Percentiles rank a stretch among this genome's conserved stretches.
Evolutionary conservation across 1,139 yeast species (phyloP).

Genomic region (Kodamaea arcana): DNA sequence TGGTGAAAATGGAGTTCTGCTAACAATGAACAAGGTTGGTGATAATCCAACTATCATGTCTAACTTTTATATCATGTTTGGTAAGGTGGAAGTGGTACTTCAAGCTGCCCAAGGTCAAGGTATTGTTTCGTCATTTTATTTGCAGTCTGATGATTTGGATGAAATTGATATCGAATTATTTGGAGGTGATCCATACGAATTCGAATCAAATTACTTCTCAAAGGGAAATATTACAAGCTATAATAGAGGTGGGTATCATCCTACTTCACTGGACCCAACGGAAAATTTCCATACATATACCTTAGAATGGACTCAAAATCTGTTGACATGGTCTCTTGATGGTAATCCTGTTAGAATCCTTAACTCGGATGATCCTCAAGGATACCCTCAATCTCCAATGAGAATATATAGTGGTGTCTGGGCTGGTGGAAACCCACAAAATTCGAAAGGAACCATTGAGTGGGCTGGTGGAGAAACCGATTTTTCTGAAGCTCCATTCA

Average conservation of each 20-base stretch:
- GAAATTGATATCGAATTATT: conserved; percentile 85
- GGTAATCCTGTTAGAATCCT: conserved; percentile 58
- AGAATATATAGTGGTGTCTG: conserved; percentile 62
- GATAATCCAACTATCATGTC: conserved; percentile 78
- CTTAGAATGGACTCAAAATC: conserved; percentile 71
- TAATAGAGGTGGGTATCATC: conserved; percentile 73
- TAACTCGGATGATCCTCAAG: conserved; percentile 48
- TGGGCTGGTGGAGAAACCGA: conserved; percentile 87
- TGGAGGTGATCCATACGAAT: conserved; percentile 68
- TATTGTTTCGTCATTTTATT: conserved; percentile 70
- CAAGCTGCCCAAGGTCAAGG: conserved; percentile 76
- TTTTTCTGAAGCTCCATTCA: conserved; percentile 60
- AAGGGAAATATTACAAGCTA: conserved; percentile 76
- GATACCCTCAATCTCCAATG: conserved; percentile 82
- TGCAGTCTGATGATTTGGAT: conserved; percentile 82
- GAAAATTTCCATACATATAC: conserved; percentile 67
- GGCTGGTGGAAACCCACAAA: conserved; percentile 78
- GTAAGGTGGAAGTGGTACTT: conserved; percentile 67
- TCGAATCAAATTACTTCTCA: conserved; percentile 78
- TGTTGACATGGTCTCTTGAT: conserved; percentile 59
- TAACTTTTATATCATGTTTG: conserved; percentile 81
- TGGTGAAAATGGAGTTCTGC: conserved; percentile 46
- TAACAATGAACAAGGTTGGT: conserved; percentile 55
- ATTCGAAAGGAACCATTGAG: conserved; percentile 65
- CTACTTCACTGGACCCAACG: conserved; percentile 46